phyloP scores from a whole-genome alignment of 2,329 filamentous ascomycete species.

The Metarhizium brunneum region DNA sequence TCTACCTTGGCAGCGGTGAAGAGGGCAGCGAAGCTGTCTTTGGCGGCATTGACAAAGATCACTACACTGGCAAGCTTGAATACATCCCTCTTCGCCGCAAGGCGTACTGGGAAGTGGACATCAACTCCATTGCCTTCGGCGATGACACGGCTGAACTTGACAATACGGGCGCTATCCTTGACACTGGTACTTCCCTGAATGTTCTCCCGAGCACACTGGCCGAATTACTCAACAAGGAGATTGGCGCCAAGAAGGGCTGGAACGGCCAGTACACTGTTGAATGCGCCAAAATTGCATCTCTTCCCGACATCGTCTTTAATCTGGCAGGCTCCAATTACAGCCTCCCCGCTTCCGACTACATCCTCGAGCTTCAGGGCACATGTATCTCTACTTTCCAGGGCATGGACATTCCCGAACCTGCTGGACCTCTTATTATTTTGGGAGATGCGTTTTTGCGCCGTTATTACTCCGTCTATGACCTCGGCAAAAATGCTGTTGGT shows the following conservation, averaged over 20 bases:
- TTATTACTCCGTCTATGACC: constrained; percentile 95
- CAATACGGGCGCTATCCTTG: constrained; percentile 90
- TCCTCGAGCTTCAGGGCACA: constrained; percentile 87
- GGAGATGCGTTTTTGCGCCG: constrained; percentile 78
- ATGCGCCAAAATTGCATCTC: constrained; percentile 69
- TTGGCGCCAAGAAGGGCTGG: constrained; percentile 95
- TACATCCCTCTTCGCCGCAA: constrained; percentile 94
- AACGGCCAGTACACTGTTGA: constrained; percentile 96
- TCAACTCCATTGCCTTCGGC: constrained; percentile 85
- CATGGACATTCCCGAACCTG: constrained; percentile 83
- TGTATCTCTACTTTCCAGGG: constrained; percentile 98
- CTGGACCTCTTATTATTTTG: constrained; percentile 87
- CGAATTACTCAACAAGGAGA: constrained; percentile 94
- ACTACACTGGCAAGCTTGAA: constrained; percentile 76
- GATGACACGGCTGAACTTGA: constrained; percentile 81
- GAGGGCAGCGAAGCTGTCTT: constrained; percentile 82
- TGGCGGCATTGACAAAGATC: constrained; percentile 74
- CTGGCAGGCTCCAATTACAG: constrained; percentile 89
- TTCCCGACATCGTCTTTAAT: constrained; percentile 88
- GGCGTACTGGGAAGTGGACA: constrained; percentile 99
- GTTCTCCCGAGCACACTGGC: constrained; percentile 85
- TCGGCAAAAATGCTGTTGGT: constrained; percentile 80
- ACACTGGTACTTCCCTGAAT: constrained; percentile 97
- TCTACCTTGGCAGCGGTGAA: constrained; percentile 75
- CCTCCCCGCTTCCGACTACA: constrained; percentile 84